Evolutionary conservation across 1,284 basidiomycete genomes (phyloP).

Genomic region (Sphagnurus paluster): DNA sequence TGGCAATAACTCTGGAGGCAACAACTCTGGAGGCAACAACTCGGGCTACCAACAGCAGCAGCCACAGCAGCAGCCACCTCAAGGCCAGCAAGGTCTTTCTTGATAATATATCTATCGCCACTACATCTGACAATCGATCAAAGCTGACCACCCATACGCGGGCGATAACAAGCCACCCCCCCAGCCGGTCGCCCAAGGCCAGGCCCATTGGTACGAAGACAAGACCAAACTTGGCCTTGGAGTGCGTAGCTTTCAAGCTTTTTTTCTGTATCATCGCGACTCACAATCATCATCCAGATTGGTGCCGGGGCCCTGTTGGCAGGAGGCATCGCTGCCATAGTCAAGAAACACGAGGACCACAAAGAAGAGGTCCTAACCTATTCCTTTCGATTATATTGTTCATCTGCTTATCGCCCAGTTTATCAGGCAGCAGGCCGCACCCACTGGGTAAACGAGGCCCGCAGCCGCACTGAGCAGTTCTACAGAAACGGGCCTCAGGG

Average conservation of each 20-base stretch:
- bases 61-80: conserved; percentile 11
- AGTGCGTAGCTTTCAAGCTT: not conserved
- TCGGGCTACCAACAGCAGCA: not conserved
- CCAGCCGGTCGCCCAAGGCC: conserved; percentile 44
- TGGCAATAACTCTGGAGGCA: conserved; percentile 31
- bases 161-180: conserved; percentile 37
- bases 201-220: conserved; percentile 53
- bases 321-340: conserved; percentile 19
- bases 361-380: conserved; percentile 44
- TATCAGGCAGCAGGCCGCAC: conserved; percentile 49
- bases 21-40: conserved; percentile 13
- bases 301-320: conserved; percentile 55
- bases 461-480: conserved; percentile 50
- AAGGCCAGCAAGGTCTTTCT: conserved; percentile 23
- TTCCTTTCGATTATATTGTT: not conserved
- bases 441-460: conserved; percentile 61
- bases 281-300: conserved; percentile 38
- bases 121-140: not conserved
- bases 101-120: not conserved
- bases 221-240: conserved; percentile 9
- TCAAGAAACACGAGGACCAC: conserved; percentile 58
- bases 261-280: not conserved
- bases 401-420: conserved; percentile 1
- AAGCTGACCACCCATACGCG: conserved; percentile 22
- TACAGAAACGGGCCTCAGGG: conserved; percentile 44